phyloP scores from a whole-genome alignment of 73 alveolate genomes.

The Tetrahymena malaccensis region DNA sequence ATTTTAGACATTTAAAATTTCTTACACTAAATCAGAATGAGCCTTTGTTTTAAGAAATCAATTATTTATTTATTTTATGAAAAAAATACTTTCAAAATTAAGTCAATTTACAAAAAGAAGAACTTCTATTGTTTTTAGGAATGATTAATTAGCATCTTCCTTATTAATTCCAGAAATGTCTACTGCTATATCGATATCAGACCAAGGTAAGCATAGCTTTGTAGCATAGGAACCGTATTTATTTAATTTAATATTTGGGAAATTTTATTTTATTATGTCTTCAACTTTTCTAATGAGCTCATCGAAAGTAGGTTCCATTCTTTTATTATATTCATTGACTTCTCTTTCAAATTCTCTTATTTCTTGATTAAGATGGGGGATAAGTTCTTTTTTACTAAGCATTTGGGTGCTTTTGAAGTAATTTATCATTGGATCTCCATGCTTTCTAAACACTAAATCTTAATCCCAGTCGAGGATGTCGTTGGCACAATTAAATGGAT shows the following conservation, averaged over 20 bases:
- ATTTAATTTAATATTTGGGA: conserved; percentile 28
- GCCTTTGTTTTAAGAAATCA: background rate
- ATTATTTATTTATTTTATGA: no score
- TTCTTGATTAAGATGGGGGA: background rate
- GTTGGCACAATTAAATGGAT: background rate
- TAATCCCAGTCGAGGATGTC: background rate
- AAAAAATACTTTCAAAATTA: background rate
- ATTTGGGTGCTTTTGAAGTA: background rate
- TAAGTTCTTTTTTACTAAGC: background rate
- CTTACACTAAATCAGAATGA: conserved; percentile 1
- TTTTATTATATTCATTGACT: conserved; percentile 19
- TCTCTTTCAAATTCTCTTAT: conserved; percentile 30
- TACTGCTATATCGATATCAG: conserved; percentile 73
- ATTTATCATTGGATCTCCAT: background rate
- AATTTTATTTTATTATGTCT: background rate
- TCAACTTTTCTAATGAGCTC: conserved; percentile 22
- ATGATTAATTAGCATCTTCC: conserved; percentile 2
- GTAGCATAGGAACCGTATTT: conserved; percentile 77
- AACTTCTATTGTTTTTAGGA: background rate
- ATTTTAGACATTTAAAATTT: conserved; percentile 1
- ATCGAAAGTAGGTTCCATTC: conserved; percentile 8
- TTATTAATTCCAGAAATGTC: conserved; percentile 10
- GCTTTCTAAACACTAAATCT: background rate
- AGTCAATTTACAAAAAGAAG: conserved; percentile 12
- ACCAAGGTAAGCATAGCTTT: conserved; percentile 70